Evolutionary conservation across 345 rosid genomes (phyloP), one percentile per base, ranked within the genome.

Genomic region (Salix exigua): DNA sequence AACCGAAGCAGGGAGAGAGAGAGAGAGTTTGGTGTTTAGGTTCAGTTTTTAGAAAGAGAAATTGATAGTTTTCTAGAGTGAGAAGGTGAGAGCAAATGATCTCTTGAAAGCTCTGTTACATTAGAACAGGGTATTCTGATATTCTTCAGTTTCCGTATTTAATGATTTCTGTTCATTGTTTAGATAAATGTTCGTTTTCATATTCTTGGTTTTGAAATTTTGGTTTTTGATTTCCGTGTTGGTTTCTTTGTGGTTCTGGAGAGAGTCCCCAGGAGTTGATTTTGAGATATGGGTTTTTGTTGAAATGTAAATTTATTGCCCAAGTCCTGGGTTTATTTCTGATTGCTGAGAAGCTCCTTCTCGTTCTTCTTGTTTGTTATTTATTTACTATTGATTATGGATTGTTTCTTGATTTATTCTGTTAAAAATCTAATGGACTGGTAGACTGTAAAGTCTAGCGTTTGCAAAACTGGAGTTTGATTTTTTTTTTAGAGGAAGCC

Each of bases 231-330:
- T 14, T 75, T 51, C n/a, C 40, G 8, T 58, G 63, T 3, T 23
- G 28, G 14, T 55, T 69, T 30, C 1, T 60, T 69, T 42, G 16
- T 16, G 67, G 23, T 26, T 26, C 26, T 21, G 11, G 10, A 7
- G 28, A 58, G 6, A 58, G 63, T 58, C 14, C 0, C 3, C 28
- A 10, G 63, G 10, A 58, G 63, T 10, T 58, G 28, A 58, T 23
- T 58, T 23, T 58, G 63, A 28, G 31, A 26, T 9, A 13, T 74
- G 77, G 77, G 61, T 31, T 23, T 46, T 74, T 44, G 23, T 74
- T 28, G 4, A 6, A 66, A 26, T 8, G 66, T 8, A 7, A 25
- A 21, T 67, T 67, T 21, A 13, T 23, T 10, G 33, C 33, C 21
- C 23, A 23, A 33, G 13, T 13, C 9, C 10, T 18, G 67, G 31